Evolutionary conservation across 768 basidiomycete genomes (phyloP).

Genomic region (Auricularia auricula-judae): DNA sequence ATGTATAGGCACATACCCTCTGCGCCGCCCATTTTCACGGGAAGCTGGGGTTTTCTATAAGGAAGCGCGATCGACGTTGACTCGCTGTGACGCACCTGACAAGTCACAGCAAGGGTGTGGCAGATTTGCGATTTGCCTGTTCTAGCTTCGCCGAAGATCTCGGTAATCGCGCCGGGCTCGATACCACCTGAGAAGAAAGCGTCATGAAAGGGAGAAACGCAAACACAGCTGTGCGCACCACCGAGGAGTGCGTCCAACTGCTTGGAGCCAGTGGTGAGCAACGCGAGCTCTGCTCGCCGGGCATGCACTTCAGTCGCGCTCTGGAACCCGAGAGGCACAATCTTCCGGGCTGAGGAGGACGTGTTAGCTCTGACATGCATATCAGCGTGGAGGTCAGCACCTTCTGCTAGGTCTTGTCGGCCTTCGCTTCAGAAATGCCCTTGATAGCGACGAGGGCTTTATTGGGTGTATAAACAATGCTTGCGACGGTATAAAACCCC

Average conservation of each 20-base stretch:
- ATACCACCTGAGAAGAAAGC: slow-evolving; percentile 59
- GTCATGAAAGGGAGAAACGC: neutral
- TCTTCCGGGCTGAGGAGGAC: slow-evolving; percentile 64
- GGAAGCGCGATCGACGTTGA: neutral
- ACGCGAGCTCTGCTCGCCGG: slow-evolving; percentile 85
- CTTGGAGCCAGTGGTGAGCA: slow-evolving; percentile 94
- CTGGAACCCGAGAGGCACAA: slow-evolving; percentile 94
- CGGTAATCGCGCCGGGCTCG: slow-evolving; percentile 96
- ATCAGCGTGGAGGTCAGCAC: slow-evolving; percentile 25
- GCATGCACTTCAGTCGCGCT: slow-evolving; percentile 98
- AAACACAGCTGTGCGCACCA: slow-evolving; percentile 33
- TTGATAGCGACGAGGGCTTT: slow-evolving; percentile 84
- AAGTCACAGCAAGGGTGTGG: slow-evolving; percentile 95
- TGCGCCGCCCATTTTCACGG: slow-evolving; percentile 94
- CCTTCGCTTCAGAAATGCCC: slow-evolving; percentile 94
- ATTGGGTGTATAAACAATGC: slow-evolving; percentile 94
- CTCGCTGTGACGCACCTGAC: slow-evolving; percentile 41
- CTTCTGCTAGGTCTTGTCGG: slow-evolving; percentile 93
- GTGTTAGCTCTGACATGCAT: neutral
- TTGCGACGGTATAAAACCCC: slow-evolving; percentile 87
- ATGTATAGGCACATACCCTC: slow-evolving; percentile 99
- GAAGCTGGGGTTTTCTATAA: slow-evolving; percentile 35
- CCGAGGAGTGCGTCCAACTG: slow-evolving; percentile 92
- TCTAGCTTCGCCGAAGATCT: slow-evolving; percentile 95
- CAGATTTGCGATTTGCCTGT: slow-evolving; percentile 98